Percentiles rank a stretch among this genome's conserved stretches.
Evolutionary conservation across 179 eudicot species (phyloP).

Genomic region (Gypsophila paniculata): DNA sequence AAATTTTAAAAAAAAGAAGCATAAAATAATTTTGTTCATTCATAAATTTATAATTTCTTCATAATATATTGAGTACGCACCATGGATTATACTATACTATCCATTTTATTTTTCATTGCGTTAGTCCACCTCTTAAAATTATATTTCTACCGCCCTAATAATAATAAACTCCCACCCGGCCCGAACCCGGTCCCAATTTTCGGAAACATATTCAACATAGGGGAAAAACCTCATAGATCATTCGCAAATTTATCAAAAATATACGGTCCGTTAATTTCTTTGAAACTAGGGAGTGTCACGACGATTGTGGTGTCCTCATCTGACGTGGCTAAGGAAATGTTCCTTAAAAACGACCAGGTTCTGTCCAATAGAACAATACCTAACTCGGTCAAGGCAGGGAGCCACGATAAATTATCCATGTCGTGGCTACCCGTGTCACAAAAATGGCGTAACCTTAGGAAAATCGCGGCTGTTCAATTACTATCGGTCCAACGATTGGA

Average conservation of each 20-base stretch:
- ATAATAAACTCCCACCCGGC: constrained; percentile 28
- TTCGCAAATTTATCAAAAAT: constrained; percentile 21
- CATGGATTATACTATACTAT: constrained; percentile 1
- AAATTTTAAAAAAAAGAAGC: no score
- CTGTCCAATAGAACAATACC: constrained; percentile 28
- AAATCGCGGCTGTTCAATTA: constrained; percentile 27
- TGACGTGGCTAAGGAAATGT: constrained; percentile 31
- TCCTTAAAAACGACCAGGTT: constrained; percentile 22
- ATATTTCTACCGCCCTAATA: not conserved
- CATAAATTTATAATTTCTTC: not conserved
- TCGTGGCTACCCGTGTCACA: constrained; percentile 31
- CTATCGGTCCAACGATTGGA: constrained; percentile 28
- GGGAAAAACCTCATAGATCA: constrained; percentile 30
- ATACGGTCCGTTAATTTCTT: constrained; percentile 26
- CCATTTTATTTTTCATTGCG: constrained; percentile 2
- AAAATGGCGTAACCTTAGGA: constrained; percentile 28
- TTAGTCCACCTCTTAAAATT: constrained; percentile 10
- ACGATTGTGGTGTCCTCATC: constrained; percentile 28
- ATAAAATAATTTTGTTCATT: not conserved
- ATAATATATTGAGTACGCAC: constrained; percentile 3
- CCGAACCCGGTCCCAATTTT: constrained; percentile 28
- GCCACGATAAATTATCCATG: constrained; percentile 27
- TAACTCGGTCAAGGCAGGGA: constrained; percentile 26
- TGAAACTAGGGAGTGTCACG: constrained; percentile 29
- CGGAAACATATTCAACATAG: constrained; percentile 25